phyloP scores from a whole-genome alignment of 225 moss, liverwort and hornwort species.

The Marchantia polymorpha region DNA sequence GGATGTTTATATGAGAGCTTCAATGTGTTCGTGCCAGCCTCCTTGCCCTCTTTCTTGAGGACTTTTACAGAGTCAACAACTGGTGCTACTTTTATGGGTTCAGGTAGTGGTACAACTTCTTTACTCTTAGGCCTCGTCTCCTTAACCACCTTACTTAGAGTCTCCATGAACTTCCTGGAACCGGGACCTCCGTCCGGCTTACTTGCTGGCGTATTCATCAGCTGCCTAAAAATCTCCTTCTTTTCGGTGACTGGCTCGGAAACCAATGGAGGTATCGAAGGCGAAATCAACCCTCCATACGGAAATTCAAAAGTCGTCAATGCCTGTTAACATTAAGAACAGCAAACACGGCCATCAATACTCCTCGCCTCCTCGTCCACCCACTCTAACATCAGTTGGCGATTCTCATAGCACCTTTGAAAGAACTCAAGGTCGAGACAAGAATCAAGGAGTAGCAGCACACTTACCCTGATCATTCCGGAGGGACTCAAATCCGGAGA shows the following conservation, averaged over 20 bases:
- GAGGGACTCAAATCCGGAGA: constrained; percentile 76
- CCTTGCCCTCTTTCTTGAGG: constrained; percentile 22
- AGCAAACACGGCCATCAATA: constrained; percentile 14
- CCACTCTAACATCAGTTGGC: constrained; percentile 24
- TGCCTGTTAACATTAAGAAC: constrained; percentile 48
- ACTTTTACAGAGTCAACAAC: constrained; percentile 22
- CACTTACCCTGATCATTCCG: constrained; percentile 73
- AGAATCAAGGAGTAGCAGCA: background rate
- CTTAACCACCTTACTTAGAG: constrained; percentile 25
- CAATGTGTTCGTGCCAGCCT: constrained; percentile 18
- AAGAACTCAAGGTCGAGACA: background rate
- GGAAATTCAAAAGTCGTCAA: constrained; percentile 59
- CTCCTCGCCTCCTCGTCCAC: constrained; percentile 25
- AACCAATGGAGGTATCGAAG: constrained; percentile 33
- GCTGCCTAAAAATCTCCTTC: constrained; percentile 38
- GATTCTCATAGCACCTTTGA: background rate
- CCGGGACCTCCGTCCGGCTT: constrained; percentile 30
- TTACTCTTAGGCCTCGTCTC: constrained; percentile 22
- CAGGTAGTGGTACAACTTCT: constrained; percentile 19
- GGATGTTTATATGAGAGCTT: constrained; percentile 24
- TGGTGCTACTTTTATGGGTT: constrained; percentile 12
- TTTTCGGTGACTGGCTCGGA: constrained; percentile 29
- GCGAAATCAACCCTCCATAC: constrained; percentile 72
- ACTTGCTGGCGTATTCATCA: constrained; percentile 18
- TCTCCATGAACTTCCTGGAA: constrained; percentile 15